phyloP scores from a whole-genome alignment of 179 eudicot species.

The Amaranthus tricolor region DNA sequence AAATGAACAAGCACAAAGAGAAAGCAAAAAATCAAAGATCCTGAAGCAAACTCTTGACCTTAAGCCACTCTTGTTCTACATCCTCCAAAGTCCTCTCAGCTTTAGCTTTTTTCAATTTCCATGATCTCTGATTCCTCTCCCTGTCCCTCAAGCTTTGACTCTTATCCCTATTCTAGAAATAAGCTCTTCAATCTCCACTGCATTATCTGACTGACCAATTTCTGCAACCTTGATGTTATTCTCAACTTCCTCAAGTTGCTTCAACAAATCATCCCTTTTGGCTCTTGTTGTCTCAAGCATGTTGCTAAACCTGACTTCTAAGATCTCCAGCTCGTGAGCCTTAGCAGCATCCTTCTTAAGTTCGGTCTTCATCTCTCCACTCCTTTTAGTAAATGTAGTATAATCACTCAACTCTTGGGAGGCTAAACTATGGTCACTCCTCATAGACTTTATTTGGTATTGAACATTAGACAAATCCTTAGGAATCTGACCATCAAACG shows the following conservation, averaged over 20 bases:
- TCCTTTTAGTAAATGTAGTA: constrained; percentile 17
- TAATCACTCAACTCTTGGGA: constrained; percentile 28
- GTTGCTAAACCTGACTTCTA: constrained; percentile 26
- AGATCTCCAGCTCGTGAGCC: constrained; percentile 34
- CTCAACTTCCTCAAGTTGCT: constrained; percentile 34
- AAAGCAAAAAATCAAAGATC: background rate
- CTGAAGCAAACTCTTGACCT: constrained; percentile 18
- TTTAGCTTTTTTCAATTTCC: constrained; percentile 21
- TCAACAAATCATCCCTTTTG: constrained; percentile 34
- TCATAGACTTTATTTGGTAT: constrained; percentile 19
- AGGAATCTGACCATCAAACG: constrained; percentile 5
- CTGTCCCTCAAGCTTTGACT: constrained; percentile 24
- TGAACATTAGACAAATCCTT: constrained; percentile 18
- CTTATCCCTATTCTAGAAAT: constrained; percentile 26
- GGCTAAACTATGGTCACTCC: constrained; percentile 27
- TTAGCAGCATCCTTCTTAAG: constrained; percentile 31
- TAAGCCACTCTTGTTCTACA: constrained; percentile 35
- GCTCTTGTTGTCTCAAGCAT: constrained; percentile 22
- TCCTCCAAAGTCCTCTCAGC: constrained; percentile 30
- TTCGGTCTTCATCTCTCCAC: constrained; percentile 19
- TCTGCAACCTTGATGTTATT: constrained; percentile 30
- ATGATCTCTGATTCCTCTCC: constrained; percentile 32
- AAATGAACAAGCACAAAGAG: too few relatives aligned
- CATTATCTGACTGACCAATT: constrained; percentile 22
- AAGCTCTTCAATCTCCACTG: constrained; percentile 29